phyloP scores from a whole-genome alignment of 805 yeast genomes.

The Schwanniomyces sp. region DNA sequence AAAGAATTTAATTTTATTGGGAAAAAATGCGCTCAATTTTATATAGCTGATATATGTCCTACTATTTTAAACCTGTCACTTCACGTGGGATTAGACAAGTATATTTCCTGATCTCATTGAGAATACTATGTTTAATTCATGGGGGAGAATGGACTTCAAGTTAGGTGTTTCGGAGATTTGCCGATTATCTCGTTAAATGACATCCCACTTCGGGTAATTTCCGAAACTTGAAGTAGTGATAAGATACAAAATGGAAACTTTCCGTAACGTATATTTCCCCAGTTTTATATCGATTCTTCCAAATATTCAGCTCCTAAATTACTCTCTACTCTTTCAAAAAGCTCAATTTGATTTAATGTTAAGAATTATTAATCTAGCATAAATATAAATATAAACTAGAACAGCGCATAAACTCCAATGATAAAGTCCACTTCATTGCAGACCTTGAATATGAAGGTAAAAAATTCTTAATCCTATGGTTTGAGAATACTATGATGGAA shows the following conservation, averaged over 20 bases:
- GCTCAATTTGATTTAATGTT: background rate
- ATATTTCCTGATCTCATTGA: no score
- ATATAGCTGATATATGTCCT: no score
- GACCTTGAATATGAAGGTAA: conserved; percentile 35
- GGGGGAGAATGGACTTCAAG: no score
- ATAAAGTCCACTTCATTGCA: conserved; percentile 4
- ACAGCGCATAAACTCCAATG: conserved; percentile 2
- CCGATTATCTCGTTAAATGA: no score
- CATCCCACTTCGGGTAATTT: background rate
- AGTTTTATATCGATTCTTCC: background rate
- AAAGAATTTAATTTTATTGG: background rate
- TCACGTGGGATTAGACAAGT: no score
- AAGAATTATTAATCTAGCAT: background rate
- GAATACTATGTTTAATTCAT: no score
- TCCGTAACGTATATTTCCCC: background rate
- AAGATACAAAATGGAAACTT: background rate
- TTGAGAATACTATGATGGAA: conserved; percentile 22
- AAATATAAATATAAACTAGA: background rate
- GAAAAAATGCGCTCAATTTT: background rate
- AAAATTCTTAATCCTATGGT: conserved; percentile 23
- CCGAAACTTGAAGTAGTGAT: background rate
- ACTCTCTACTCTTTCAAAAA: background rate
- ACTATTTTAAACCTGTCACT: no score
- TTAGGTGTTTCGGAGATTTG: no score
- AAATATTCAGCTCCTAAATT: background rate